A percentile compares a stretch with the other conserved stretches of the same genome.
Evolutionary conservation across 1,139 yeast genomes (phyloP).

Genomic region (Blastobotrys arbuscula): DNA sequence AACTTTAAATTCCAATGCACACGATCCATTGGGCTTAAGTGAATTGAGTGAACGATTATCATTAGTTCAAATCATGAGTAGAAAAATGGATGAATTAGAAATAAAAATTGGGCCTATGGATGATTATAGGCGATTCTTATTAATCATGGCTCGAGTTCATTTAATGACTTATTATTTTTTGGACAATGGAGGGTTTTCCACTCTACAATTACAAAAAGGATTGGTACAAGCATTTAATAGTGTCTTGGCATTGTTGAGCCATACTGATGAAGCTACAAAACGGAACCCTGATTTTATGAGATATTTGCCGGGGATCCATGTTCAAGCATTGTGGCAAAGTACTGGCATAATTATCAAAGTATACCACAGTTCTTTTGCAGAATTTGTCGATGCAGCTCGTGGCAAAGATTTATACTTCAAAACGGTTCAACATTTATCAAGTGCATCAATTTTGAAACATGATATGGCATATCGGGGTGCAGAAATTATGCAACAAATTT

Average conservation of each 20-base stretch:
- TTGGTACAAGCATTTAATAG: slow-evolving; percentile 73
- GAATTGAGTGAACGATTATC: slow-evolving; percentile 70
- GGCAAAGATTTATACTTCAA: slow-evolving; percentile 68
- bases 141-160: slow-evolving; percentile 72
- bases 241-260: slow-evolving; percentile 63
- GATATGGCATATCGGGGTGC: slow-evolving; percentile 91
- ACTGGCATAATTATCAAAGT: slow-evolving; percentile 77
- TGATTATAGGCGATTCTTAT: slow-evolving; percentile 60
- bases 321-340: slow-evolving; percentile 84
- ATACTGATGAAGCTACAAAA: slow-evolving; percentile 56
- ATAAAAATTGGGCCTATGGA: slow-evolving; percentile 45
- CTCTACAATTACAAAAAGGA: slow-evolving; percentile 66
- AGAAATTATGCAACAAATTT: slow-evolving; percentile 89
- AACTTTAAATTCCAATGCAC: slow-evolving; percentile 66
- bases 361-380: slow-evolving; percentile 65
- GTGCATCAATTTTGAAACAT: slow-evolving; percentile 81
- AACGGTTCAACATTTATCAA: slow-evolving; percentile 64
- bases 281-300: slow-evolving; percentile 59
- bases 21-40: slow-evolving; percentile 58
- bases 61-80: slow-evolving; percentile 59
- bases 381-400: slow-evolving; percentile 58
- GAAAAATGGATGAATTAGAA: slow-evolving; percentile 73
- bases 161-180: slow-evolving; percentile 74
- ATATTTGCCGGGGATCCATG: slow-evolving; percentile 78
- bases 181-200: slow-evolving; percentile 47